phyloP scores from a whole-genome alignment of 148 eudicot species.

The Chenopodium suecicum region DNA sequence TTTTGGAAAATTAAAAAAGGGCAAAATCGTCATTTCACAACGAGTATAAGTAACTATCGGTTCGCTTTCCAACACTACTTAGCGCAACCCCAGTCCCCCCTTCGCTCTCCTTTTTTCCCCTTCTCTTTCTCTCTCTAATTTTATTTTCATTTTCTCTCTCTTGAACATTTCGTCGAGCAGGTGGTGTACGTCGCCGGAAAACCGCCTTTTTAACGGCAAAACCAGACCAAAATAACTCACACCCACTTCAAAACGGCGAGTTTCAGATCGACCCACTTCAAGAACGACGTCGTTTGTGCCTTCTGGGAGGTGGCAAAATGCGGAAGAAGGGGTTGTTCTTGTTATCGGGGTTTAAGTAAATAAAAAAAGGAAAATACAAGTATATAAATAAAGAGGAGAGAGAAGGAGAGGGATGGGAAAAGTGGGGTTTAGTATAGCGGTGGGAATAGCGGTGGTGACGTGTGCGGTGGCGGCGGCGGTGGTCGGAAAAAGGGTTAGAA shows the following conservation, averaged over 20 bases:
- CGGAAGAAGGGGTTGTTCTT: slow-evolving; percentile 8
- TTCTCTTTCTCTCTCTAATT: slow-evolving; percentile 13
- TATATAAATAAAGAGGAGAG: not conserved
- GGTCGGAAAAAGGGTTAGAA: slow-evolving; percentile 63
- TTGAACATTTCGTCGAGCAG: slow-evolving; percentile 41
- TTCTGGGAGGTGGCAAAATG: not conserved
- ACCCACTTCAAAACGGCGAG: slow-evolving; percentile 20
- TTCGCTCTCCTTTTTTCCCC: slow-evolving; percentile 27
- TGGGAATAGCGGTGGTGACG: slow-evolving; percentile 61
- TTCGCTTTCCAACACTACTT: slow-evolving; percentile 59
- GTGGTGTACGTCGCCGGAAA: slow-evolving; percentile 36
- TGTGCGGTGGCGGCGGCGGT: slow-evolving; percentile 66
- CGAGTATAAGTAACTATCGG: slow-evolving; percentile 46
- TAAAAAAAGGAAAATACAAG: not conserved
- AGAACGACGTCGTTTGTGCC: slow-evolving; percentile 16
- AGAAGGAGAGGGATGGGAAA: slow-evolving; percentile 49
- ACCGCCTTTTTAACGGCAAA: slow-evolving; percentile 14
- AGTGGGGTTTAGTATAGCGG: slow-evolving; percentile 56
- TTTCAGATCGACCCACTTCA: slow-evolving; percentile 21
- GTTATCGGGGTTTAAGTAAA: not conserved
- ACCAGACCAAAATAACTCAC: not conserved
- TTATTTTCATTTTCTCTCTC: slow-evolving; percentile 12
- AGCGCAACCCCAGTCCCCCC: slow-evolving; percentile 36
- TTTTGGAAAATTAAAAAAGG: slow-evolving; percentile 16
- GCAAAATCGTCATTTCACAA: slow-evolving; percentile 40